Evolutionary conservation across 2,329 filamentous ascomycete genomes (phyloP), one percentile per base, ranked within the genome.

Genomic region (Aspergillus intermedius): DNA sequence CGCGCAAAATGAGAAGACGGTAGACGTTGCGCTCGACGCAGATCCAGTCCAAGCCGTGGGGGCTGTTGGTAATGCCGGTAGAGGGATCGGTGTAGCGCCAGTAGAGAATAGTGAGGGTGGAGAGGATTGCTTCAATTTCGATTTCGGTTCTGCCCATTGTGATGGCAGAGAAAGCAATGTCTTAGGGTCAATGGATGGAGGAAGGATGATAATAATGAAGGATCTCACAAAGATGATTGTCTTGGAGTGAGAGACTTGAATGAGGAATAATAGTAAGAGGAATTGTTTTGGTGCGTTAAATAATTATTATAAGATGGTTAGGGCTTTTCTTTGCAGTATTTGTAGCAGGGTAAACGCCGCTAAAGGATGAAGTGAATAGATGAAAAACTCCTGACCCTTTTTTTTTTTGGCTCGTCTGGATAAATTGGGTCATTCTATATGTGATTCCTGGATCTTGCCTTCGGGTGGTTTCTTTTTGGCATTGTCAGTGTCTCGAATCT

Each of bases 241-340:
- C 52, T 67, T 2, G 63, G 74, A 15, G 77, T 79, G 0, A 60
- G 69, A 15, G 64, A 66, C 25, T 82, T 81, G 10, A 30, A 30
- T 9, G 25, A 30, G 7, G 25, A 12, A 12, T 30, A 30, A 30
- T 30, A 30, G 25, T 30, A 12, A 12, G 12, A 12, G 10, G 10
- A 5, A 30, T 30, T 30, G 25, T 30, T 30, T 30, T 30, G 25
- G 25, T 30, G 25, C 25, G 25, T 30, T 30, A 30, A 28, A 30
- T 12, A 12, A 12, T 12, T 10, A 10, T 30, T 10, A 10, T 30
- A 30, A 4, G 10, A 30, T 30, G 9, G 25, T 30, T 30, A 30
- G 25, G 25, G 25, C 10, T 30, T 28, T 10, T 30, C 25, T 30
- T 30, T 30, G 25, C 25, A 12, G 25, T 30, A 30, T 30, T 30